Conservation (phyloP, 2,329 filamentous ascomycete species). For the Dothidotthia symphoricarpi region DNA sequence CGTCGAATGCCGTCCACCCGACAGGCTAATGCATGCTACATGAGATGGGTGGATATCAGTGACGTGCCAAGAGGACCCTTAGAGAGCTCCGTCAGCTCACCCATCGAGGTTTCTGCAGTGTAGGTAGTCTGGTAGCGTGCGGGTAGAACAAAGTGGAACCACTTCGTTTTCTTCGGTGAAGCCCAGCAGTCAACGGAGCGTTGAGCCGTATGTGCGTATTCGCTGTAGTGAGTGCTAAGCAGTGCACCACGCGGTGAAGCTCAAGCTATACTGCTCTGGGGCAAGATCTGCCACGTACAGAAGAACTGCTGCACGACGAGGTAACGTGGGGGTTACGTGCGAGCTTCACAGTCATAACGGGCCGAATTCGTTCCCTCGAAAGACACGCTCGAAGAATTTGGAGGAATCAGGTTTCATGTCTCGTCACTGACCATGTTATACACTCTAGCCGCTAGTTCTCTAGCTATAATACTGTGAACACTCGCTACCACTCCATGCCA, state of each 20-base stretch:
- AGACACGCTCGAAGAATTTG: background rate
- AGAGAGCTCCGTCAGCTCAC: background rate
- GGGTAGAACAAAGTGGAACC: background rate
- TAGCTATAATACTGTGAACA: constrained; percentile 13
- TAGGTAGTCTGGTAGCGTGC: background rate
- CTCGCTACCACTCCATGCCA: constrained; percentile 5
- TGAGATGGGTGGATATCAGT: too few species aligned
- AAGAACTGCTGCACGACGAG: too few species aligned
- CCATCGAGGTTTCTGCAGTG: too few species aligned
- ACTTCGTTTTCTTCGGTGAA: too few species aligned
- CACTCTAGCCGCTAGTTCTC: constrained; percentile 13
- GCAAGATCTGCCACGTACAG: constrained; percentile 10
- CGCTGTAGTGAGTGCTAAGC: too few species aligned
- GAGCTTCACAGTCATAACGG: background rate
- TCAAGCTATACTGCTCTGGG: constrained; percentile 9
- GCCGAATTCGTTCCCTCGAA: background rate
- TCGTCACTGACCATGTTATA: constrained; percentile 8
- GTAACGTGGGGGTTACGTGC: background rate
- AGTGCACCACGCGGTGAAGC: constrained; percentile 2
- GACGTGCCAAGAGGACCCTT: background rate
- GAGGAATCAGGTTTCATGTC: constrained; percentile 8
- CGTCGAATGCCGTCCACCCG: too few species aligned
- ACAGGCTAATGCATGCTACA: too few species aligned
- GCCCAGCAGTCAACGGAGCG: background rate
- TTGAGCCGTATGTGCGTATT: too few species aligned